phyloP scores from a whole-genome alignment of 805 yeast genomes.

The Yamadazyma scolyti region DNA sequence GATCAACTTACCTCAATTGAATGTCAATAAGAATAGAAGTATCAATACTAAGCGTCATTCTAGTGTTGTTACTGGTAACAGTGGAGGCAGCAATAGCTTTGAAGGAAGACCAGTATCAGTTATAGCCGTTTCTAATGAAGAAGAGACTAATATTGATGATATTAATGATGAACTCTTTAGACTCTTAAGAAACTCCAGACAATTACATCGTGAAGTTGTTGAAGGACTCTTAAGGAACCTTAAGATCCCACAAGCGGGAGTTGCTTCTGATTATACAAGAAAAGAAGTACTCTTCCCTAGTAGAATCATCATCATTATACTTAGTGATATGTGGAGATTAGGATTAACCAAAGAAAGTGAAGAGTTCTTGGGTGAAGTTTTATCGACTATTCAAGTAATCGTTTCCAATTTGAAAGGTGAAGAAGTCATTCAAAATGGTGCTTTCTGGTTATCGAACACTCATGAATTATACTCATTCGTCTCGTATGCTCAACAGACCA shows the following conservation, averaged over 20 bases:
- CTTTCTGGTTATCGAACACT: constrained; percentile 96
- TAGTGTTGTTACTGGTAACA: constrained; percentile 13
- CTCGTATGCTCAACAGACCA: constrained; percentile 89
- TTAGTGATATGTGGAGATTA: constrained; percentile 97
- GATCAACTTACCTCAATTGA: constrained; percentile 10
- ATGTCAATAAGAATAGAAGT: constrained; percentile 27
- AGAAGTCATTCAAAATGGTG: constrained; percentile 85
- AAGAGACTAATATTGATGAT: constrained; percentile 55
- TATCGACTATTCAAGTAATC: constrained; percentile 80
- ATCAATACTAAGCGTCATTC: constrained; percentile 39
- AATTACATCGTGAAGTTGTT: constrained; percentile 77
- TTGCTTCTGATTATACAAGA: constrained; percentile 75
- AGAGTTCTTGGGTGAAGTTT: constrained; percentile 82
- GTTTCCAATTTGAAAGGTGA: constrained; percentile 80
- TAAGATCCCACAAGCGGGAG: constrained; percentile 81
- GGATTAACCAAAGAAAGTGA: constrained; percentile 92
- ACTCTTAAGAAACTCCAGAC: constrained; percentile 65
- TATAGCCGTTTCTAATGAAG: constrained; percentile 53
- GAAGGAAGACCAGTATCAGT: constrained; percentile 59
- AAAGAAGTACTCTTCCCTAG: constrained; percentile 96
- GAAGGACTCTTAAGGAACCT: constrained; percentile 82
- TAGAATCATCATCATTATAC: constrained; percentile 83
- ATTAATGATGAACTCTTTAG: constrained; percentile 74
- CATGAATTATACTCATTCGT: constrained; percentile 95
- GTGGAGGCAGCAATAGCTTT: constrained; percentile 6